Percentiles rank a stretch among this genome's conserved stretches.
phyloP scores from a whole-genome alignment of 2,329 filamentous ascomycete species.

The Microsporum ferrugineum region DNA sequence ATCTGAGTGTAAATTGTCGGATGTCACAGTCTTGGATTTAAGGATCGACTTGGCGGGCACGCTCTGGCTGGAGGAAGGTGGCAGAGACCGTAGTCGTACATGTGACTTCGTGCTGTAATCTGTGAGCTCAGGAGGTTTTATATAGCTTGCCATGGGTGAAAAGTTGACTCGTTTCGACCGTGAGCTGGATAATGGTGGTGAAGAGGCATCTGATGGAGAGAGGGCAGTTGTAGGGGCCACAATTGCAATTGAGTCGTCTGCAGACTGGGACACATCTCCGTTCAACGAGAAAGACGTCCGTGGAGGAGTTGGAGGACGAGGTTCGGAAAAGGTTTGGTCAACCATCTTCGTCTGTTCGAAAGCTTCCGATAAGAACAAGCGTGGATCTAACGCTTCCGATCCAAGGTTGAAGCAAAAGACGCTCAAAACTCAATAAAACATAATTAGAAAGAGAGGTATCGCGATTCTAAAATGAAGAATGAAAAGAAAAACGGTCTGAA shows the following conservation, averaged over 20 bases:
- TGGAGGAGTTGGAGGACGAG: slow-evolving; percentile 47
- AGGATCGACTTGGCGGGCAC: slow-evolving; percentile 64
- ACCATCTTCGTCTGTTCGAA: not conserved
- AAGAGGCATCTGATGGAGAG: slow-evolving; percentile 8
- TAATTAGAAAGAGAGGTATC: not conserved
- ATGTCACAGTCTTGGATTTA: slow-evolving; percentile 48
- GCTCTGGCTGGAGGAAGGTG: slow-evolving; percentile 39
- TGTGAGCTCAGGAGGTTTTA: slow-evolving; percentile 34
- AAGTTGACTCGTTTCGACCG: slow-evolving; percentile 51
- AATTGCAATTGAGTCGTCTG: slow-evolving; percentile 19
- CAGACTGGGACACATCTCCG: slow-evolving; percentile 25
- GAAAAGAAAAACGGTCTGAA: not conserved
- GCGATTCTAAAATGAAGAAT: not conserved
- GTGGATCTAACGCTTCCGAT: not conserved
- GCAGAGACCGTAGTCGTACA: slow-evolving; percentile 37
- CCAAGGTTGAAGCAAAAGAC: not conserved
- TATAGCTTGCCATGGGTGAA: slow-evolving; percentile 47
- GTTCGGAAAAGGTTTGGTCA: slow-evolving; percentile 8
- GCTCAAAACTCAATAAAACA: not conserved
- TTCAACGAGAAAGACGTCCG: slow-evolving; percentile 19
- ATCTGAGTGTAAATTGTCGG: slow-evolving; percentile 32
- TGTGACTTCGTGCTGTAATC: slow-evolving; percentile 22
- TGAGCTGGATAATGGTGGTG: slow-evolving; percentile 28
- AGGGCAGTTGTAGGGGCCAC: not conserved
- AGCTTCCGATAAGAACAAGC: not conserved